Percentiles rank a stretch among this genome's conserved stretches.
These are phyloP conservation scores for Botryotinia globosa DNA, from an alignment of 2,329 filamentous ascomycete species.

Conservation along the genomic window DNA sequence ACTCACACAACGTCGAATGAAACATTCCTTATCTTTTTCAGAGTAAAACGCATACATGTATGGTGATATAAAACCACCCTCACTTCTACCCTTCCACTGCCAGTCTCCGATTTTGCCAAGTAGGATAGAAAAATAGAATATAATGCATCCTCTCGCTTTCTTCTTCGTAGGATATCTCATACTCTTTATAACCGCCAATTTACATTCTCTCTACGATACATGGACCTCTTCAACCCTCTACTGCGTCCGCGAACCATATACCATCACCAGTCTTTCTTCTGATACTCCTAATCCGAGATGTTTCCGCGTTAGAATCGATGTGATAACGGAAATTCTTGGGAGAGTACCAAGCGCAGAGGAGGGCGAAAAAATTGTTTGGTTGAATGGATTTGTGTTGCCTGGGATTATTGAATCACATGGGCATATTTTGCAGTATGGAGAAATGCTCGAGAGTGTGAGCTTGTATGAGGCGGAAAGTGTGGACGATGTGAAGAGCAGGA, in stretches of 20 bases:
- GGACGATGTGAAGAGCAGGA: constrained; percentile 51
- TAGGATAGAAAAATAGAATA: constrained; percentile 12
- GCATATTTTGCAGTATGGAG: constrained; percentile 63
- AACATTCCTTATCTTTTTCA: neutral
- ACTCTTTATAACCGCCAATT: constrained; percentile 14
- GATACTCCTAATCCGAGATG: constrained; percentile 47
- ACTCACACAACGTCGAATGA: constrained; percentile 4
- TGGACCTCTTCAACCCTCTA: constrained; percentile 25
- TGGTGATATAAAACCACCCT: neutral
- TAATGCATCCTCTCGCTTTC: constrained; percentile 16
- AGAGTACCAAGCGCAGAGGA: constrained; percentile 35
- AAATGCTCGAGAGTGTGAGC: constrained; percentile 64
- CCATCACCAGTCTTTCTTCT: constrained; percentile 45
- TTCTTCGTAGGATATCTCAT: constrained; percentile 17
- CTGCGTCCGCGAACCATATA: constrained; percentile 35
- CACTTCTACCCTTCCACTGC: neutral
- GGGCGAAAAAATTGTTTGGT: constrained; percentile 34
- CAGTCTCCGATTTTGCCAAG: neutral
- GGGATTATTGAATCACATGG: constrained; percentile 71
- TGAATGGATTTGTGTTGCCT: constrained; percentile 57
- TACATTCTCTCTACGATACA: constrained; percentile 17
- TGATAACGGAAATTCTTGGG: constrained; percentile 49
- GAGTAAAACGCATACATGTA: neutral
- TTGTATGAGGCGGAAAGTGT: constrained; percentile 58
- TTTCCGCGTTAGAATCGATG: constrained; percentile 53